Evolutionary conservation across 148 eudicot species (phyloP).

Genomic region (Camellia lanceoleosa): DNA sequence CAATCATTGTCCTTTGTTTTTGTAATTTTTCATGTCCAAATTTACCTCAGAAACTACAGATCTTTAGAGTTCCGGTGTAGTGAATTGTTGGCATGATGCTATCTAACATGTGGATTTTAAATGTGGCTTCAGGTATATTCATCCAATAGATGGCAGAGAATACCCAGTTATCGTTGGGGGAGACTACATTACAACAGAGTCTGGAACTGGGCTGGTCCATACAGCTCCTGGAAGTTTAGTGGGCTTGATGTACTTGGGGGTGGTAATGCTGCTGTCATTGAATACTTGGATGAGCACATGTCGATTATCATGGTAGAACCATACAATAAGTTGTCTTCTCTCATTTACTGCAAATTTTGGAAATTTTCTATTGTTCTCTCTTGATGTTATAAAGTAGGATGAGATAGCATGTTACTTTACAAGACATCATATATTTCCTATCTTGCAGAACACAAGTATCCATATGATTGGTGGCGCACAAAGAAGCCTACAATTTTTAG

Average conservation of each 20-base stretch:
- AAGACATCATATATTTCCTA: constrained; percentile 10
- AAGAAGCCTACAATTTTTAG: constrained; percentile 96
- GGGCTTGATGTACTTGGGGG: constrained; percentile 83
- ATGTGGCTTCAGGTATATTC: constrained; percentile 53
- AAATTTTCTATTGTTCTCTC: background rate
- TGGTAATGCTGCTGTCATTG: constrained; percentile 81
- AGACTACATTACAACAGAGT: constrained; percentile 94
- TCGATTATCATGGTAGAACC: constrained; percentile 85
- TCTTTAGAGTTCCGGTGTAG: background rate
- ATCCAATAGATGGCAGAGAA: constrained; percentile 72
- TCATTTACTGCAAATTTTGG: background rate
- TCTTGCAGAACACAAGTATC: constrained; percentile 84
- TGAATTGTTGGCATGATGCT: background rate
- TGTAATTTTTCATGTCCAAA: background rate
- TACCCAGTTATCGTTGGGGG: constrained; percentile 92
- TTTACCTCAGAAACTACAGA: background rate
- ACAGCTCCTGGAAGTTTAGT: constrained; percentile 94
- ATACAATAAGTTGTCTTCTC: constrained; percentile 56
- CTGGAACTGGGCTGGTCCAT: constrained; percentile 96
- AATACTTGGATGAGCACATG: constrained; percentile 64
- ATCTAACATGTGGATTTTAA: constrained; percentile 6
- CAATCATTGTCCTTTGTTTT: background rate
- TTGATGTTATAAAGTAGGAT: constrained; percentile 5
- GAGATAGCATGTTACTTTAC: constrained; percentile 1
- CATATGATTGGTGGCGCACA: constrained; percentile 94